Base-by-base conservation (phyloP, 2,329 filamentous ascomycete genomes). In the Pseudogymnoascus sp. region DNA sequence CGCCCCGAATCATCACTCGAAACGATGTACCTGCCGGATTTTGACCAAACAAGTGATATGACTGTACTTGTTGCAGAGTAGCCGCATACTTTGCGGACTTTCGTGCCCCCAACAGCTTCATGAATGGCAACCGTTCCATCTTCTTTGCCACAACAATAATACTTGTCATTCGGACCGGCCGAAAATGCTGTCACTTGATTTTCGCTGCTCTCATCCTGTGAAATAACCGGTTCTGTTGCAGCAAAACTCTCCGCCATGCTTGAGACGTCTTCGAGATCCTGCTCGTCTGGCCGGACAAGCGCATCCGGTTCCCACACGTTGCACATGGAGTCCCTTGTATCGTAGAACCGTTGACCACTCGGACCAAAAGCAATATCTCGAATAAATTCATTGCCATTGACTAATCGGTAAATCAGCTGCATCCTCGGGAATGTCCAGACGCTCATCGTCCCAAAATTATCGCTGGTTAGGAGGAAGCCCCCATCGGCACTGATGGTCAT, bases 291-390 rank as follows among this genome's bases (percentile, higher is more conserved):
- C 4, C 63, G 68, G 17, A 68, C 58, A 29, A 72, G 63, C 5
- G 65, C 66, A 58, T 68, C 65, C 6, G 71, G 71, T 62, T 73
- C 68, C 71, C 71, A 73, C 9, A 69, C 64, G 63, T 71, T 71
- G 60, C 70, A 68, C 13, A 63, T 41, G 1, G 66, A 65, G 0
- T 64, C 68, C 25, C 70, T 67, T 13, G 69, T 61, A 58, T 72
- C 71, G 44, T 72, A 72, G 44, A 73, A 66, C 7, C 71, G 70
- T 27, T 63, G 63, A 7, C 41, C 61, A 29, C 70, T 67, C 13
- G 69, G 68, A 42, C 66, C 68, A 59, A 73, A 68, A 12, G 66
- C 63, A 13, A 72, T 42, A 39, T 66, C 68, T 58, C 59, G 61
- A 33, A 72, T 66, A 12, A 64, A 62, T 21, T 65, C 66, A 33